phyloP scores from a whole-genome alignment of 495 filamentous ascomycete species.

The Neurospora africana region DNA sequence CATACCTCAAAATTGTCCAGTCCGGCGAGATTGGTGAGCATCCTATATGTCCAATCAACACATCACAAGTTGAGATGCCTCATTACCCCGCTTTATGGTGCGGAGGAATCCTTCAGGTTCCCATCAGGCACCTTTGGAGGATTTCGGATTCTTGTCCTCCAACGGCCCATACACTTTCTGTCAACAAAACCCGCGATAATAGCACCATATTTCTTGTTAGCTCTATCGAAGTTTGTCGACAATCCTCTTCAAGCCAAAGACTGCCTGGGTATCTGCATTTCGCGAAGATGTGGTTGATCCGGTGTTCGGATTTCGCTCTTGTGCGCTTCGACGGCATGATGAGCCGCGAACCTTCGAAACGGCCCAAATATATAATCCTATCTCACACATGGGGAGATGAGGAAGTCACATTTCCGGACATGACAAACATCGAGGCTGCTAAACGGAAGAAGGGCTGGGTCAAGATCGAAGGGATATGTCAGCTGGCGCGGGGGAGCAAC shows the following conservation, averaged over 20 bases:
- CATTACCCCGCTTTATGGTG: background rate
- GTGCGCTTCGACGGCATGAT: background rate
- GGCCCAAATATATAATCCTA: slow-evolving; percentile 1
- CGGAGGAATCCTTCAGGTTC: background rate
- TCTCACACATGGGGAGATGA: slow-evolving; percentile 14
- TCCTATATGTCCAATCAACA: background rate
- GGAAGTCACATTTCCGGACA: slow-evolving; percentile 9
- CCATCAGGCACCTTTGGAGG: background rate
- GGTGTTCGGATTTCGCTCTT: background rate
- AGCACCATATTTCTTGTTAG: background rate
- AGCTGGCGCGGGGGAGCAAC: background rate
- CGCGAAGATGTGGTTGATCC: background rate
- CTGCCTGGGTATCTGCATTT: background rate
- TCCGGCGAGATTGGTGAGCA: background rate
- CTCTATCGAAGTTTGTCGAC: background rate
- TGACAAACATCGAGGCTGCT: background rate
- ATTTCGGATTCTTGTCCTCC: background rate
- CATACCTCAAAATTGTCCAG: no score
- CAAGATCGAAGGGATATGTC: slow-evolving; percentile 12
- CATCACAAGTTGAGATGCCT: no score
- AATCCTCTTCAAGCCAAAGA: background rate
- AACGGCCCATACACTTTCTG: background rate
- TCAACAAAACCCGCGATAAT: background rate
- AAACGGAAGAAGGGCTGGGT: slow-evolving; percentile 13
- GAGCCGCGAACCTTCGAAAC: background rate